phyloP scores from a whole-genome alignment of 371 early-diverging fungal species.

The Mortierella sp. region DNA sequence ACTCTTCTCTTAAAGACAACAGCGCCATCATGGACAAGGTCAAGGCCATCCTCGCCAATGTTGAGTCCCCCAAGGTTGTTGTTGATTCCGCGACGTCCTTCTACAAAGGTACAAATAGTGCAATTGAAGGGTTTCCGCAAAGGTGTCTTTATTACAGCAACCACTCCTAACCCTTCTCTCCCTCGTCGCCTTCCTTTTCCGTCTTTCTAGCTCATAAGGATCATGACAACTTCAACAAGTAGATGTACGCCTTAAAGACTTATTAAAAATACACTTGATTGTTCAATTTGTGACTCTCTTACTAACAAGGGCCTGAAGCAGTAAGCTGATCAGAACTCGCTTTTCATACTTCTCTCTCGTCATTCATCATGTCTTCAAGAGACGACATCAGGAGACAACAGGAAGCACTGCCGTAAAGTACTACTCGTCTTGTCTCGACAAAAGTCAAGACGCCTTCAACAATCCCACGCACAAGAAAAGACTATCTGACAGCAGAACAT shows the following conservation, averaged over 20 bases:
- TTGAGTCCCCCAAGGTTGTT: conserved; percentile 55
- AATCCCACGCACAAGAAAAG: no score
- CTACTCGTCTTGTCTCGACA: background rate
- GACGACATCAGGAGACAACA: conserved; percentile 43
- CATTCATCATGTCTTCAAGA: conserved; percentile 25
- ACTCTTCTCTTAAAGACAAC: conserved; percentile 59
- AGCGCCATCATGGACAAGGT: conserved; percentile 62
- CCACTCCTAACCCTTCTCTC: background rate
- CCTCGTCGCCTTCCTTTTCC: background rate
- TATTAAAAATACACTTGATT: no score
- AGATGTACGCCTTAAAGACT: background rate
- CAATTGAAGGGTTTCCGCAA: no score
- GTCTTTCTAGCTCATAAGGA: conserved; percentile 48
- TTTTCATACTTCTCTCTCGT: background rate
- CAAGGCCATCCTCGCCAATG: conserved; percentile 30
- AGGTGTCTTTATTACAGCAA: no score
- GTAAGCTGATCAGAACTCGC: no score
- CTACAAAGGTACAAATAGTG: conserved; percentile 67
- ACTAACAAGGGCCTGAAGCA: no score
- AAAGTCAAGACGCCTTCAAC: no score
- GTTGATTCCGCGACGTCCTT: conserved; percentile 70
- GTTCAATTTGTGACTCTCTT: no score
- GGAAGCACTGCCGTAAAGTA: conserved; percentile 49
- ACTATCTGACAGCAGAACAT: no score
- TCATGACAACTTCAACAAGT: conserved; percentile 54